phyloP scores from a whole-genome alignment of 257 asterid genomes.

The Solanum chilense region DNA sequence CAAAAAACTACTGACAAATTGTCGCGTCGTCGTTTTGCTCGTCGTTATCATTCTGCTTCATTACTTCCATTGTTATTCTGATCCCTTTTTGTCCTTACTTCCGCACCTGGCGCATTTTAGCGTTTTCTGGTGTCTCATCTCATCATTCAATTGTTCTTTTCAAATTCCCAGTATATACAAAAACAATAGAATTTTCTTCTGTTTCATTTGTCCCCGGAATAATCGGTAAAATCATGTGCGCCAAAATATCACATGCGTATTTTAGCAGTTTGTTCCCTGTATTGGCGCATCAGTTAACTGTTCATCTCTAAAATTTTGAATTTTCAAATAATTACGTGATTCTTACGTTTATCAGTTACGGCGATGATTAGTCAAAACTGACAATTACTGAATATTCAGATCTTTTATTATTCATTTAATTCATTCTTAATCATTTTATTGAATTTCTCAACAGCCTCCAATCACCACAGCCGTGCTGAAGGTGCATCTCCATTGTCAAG shows the following conservation, averaged over 20 bases:
- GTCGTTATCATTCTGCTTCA: neutral
- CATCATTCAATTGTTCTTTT: neutral
- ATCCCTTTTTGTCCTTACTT: neutral
- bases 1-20: neutral
- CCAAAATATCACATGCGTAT: neutral
- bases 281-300: neutral
- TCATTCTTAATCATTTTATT: neutral
- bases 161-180: neutral
- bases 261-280: conserved; percentile 1
- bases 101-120: conserved; percentile 1
- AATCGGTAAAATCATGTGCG: neutral
- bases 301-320: neutral
- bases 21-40: neutral
- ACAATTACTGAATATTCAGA: neutral
- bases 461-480: conserved; percentile 60
- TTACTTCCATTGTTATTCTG: neutral
- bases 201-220: neutral
- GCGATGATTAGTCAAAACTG: neutral
- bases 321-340: neutral
- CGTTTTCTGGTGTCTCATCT: neutral
- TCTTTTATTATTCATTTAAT: neutral
- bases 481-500: conserved; percentile 68
- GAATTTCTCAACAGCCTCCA: conserved; percentile 20
- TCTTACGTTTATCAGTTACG: neutral
- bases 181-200: neutral